Base-by-base conservation (phyloP, 257 asterid species). In the Avicennia marina region DNA sequence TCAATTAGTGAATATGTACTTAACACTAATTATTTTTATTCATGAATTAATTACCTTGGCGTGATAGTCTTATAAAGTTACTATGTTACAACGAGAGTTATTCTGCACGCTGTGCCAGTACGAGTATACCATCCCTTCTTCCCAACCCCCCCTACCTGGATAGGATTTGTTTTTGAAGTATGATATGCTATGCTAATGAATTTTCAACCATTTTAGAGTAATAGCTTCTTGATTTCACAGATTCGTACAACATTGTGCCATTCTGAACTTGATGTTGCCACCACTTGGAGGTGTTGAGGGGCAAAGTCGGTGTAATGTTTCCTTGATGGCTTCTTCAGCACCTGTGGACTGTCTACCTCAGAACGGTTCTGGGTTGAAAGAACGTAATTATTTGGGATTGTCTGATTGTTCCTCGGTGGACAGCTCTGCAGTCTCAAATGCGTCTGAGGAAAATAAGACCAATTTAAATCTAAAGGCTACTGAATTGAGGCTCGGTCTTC, bases 401-500 rank as follows among this genome's bases (percentile, higher is more conserved):
- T 85, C 95, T 24, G 88, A 85, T 53, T 77, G 75, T 58, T 85
- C 96, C 39, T 82, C 95, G 1, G 88, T 72, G 15, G 96, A 78
- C 72, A 79, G 94, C 79, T 75, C 87, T 0, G 60, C 64, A 0
- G 64, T 70, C 24, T 61, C 87, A 0, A 41, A 67, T 31, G 31
- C 54, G 20, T 40, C 68, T 4, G 80, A 66, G 48, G 85, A 67
- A 50, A 67, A 64, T 36, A 78, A 83, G 66, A 72, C 56, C 62
- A 79, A 71, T 53, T 60, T 89, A 48, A 86, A 83, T 66, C 74
- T 89, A 32, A 83, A 78, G 48, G 94, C 94, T 63, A 89, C 96
- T 0, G 95, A 89, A 41, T 41, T 89, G 78, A 83, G 84, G 78
- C 95, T 89, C 63, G 90, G 95, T 54, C 95, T 89, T 58, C 96